Conservation (phyloP, 495 filamentous ascomycete genomes). For the Parachaetomium inaequale region DNA sequence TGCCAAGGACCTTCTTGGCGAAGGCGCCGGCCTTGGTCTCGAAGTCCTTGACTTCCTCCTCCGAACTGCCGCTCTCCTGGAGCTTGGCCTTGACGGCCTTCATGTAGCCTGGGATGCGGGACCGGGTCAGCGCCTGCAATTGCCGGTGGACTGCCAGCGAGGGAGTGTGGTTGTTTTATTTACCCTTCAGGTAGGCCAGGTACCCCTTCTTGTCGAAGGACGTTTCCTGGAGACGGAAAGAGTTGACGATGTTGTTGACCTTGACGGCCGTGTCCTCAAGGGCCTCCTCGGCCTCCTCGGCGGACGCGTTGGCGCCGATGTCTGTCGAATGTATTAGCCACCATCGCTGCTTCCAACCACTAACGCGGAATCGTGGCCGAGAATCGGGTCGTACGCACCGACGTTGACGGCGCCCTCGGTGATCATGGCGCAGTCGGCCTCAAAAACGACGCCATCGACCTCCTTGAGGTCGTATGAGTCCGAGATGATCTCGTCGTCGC, state of each 20-base stretch:
- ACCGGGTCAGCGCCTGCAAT: background rate
- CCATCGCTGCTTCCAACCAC: background rate
- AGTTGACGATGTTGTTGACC: slow-evolving; percentile 93
- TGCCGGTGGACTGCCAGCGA: background rate
- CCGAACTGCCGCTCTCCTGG: slow-evolving; percentile 55
- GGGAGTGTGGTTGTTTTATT: slow-evolving; percentile 21
- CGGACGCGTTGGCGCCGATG: slow-evolving; percentile 94
- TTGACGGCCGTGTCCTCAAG: slow-evolving; percentile 63
- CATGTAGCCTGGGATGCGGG: slow-evolving; percentile 65
- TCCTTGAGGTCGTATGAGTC: slow-evolving; percentile 79
- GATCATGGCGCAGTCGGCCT: slow-evolving; percentile 88
- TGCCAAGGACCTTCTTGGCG: slow-evolving; percentile 74
- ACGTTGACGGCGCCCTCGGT: slow-evolving; percentile 67
- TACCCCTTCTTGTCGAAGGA: slow-evolving; percentile 82
- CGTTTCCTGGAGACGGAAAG: slow-evolving; percentile 79
- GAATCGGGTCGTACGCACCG: slow-evolving; percentile 47
- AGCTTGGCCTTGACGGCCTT: slow-evolving; percentile 74
- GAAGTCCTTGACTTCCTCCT: slow-evolving; percentile 67
- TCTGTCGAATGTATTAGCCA: slow-evolving; percentile 46
- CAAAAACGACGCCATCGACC: slow-evolving; percentile 74
- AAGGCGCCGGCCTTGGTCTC: slow-evolving; percentile 66
- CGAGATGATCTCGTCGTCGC: slow-evolving; percentile 91
- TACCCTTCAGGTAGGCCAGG: slow-evolving; percentile 76
- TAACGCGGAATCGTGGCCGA: background rate
- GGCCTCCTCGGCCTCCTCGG: slow-evolving; percentile 77